Base-by-base conservation (phyloP, 306 rosid genomes). In the Trifolium fragiferum region DNA sequence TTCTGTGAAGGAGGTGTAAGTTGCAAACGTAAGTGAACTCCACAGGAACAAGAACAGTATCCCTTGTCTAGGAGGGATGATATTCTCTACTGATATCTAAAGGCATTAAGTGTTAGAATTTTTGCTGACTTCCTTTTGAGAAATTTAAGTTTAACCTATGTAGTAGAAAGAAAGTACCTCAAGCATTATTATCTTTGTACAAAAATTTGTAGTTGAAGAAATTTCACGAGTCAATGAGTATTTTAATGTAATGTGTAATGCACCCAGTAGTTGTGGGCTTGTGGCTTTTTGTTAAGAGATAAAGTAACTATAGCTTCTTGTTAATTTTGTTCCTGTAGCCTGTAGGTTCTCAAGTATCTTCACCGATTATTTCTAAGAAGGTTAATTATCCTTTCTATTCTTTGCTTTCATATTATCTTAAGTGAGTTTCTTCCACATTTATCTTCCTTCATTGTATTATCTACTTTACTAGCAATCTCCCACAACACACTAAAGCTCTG, bases 121-220 rank as follows among this genome's bases (percentile, higher is more conserved):
- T 47, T 63, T 40, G 63, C 79, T 83, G 83, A 84, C 83, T 83
- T 68, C 38, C 13, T 50, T 67, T 73, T 67, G 47, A 44, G 19
- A 47, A 19, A 44, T 49, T 79, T 54, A 61, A 65, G 25, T 68
- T 70, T 76, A 80, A 72, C 21, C 46, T 58, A 44, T 44, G 76
- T 53, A 76, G 68, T 72, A 71, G 79, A 59, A 72, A 74, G 53
- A 65, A 19, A 58, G 66, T 46, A 16, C 62, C 76, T 72, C 46
- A 16, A 49, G 76, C 44, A 55, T 43, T 70, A 70, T 72, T 40
- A 73, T 75, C 79, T 71, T 72, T 85, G 90, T 89, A 84, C 86
- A 87, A 85, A 87, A 61, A 72, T 76, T 85, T 85, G 85, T 53
- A 66, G 83, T 78, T 83, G 72, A 77, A 65, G 81, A 74, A 57